phyloP scores from a whole-genome alignment of 306 rosid species.

The Dryas alaskensis region DNA sequence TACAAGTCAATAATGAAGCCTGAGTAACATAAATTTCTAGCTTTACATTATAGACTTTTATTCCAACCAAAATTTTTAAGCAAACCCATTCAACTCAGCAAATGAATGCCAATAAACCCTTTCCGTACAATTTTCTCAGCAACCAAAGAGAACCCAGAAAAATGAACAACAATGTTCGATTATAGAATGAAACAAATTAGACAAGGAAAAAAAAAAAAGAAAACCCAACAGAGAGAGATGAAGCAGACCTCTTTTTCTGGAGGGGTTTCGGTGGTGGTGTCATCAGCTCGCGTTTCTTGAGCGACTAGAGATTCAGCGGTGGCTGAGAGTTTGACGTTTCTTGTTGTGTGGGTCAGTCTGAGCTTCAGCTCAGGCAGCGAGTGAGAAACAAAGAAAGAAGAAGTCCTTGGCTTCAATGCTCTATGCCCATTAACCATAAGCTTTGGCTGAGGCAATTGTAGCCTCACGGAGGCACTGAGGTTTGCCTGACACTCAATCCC shows the following conservation, averaged over 20 bases:
- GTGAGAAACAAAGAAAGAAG: constrained; percentile 11
- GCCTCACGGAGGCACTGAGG: constrained; percentile 25
- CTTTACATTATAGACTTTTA: background rate
- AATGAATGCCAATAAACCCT: background rate
- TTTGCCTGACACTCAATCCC: constrained; percentile 35
- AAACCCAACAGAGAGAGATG: constrained; percentile 5
- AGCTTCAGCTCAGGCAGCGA: constrained; percentile 19
- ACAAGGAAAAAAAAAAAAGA: background rate
- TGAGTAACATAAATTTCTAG: background rate
- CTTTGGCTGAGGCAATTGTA: background rate
- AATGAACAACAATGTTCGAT: background rate
- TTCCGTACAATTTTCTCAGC: background rate
- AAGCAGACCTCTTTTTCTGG: constrained; percentile 36
- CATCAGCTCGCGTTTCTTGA: constrained; percentile 27
- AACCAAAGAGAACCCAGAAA: constrained; percentile 2
- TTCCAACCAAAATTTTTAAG: background rate
- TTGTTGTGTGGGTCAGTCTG: background rate
- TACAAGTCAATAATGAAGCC: background rate
- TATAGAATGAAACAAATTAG: background rate
- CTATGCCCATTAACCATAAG: background rate
- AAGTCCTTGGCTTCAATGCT: constrained; percentile 17
- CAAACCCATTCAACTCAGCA: background rate
- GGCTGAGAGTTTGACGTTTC: constrained; percentile 21
- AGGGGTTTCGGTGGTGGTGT: constrained; percentile 20
- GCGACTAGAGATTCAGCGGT: constrained; percentile 37